Percentiles rank a stretch among this genome's conserved stretches.
These are phyloP conservation scores for Pythium plurisporium DNA, from an alignment of 352 stramenopile species.

Conservation along the genomic window DNA sequence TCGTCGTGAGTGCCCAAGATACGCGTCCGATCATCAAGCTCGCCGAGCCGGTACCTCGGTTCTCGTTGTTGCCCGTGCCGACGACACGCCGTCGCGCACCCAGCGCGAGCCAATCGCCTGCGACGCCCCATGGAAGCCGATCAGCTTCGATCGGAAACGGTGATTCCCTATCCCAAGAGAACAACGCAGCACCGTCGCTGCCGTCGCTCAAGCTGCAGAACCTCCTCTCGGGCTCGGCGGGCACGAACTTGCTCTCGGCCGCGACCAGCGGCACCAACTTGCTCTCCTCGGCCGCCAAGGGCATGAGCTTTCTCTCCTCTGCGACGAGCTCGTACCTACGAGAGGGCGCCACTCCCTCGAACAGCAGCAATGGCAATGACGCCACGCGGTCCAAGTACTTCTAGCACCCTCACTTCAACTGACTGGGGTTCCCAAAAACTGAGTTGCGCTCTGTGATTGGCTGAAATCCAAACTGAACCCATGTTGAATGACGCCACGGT, in stretches of 20 bases:
- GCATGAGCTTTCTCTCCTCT: constrained; percentile 78
- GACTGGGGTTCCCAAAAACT: constrained; percentile 9
- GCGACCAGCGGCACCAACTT: constrained; percentile 46
- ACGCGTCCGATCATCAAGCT: constrained; percentile 63
- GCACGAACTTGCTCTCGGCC: constrained; percentile 13
- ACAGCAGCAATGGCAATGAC: constrained; percentile 14
- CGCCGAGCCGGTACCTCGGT: constrained; percentile 69
- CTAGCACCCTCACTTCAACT: constrained; percentile 30
- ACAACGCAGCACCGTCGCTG: constrained; percentile 13
- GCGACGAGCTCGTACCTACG: constrained; percentile 65
- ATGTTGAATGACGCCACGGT: constrained; percentile 4
- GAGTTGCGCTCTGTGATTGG: constrained; percentile 13
- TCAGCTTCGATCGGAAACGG: neutral
- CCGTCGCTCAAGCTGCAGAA: constrained; percentile 44
- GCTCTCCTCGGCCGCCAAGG: constrained; percentile 69
- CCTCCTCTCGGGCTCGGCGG: constrained; percentile 13
- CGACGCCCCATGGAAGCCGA: constrained; percentile 1
- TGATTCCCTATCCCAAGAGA: constrained; percentile 24
- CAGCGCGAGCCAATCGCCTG: constrained; percentile 15
- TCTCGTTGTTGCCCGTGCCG: constrained; percentile 74
- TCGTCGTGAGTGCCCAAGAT: constrained; percentile 63
- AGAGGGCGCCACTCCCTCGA: constrained; percentile 15
- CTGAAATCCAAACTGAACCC: constrained; percentile 20
- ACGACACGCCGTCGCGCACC: constrained; percentile 50
- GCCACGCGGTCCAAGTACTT: constrained; percentile 51